Evolutionary conservation across 176 grass and related monocot genomes (phyloP).

Genomic region (Saccharum officinarum): DNA sequence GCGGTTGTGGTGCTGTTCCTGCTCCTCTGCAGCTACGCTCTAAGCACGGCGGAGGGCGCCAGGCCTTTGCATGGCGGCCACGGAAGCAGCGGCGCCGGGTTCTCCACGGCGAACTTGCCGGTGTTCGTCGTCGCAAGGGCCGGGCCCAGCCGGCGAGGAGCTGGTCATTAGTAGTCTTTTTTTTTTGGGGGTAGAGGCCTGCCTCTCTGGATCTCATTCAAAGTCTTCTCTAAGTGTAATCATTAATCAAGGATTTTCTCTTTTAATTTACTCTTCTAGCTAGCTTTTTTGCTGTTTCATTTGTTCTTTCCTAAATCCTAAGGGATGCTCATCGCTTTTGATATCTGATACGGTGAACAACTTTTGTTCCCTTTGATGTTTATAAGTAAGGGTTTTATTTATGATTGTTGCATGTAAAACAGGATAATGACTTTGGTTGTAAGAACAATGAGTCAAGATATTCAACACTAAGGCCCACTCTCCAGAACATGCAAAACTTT

Average conservation of each 20-base stretch:
- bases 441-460: not conserved
- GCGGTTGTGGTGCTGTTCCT: conserved; percentile 16
- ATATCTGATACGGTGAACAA: not conserved
- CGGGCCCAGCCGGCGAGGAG: conserved; percentile 54
- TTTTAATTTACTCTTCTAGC: not conserved
- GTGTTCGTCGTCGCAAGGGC: conserved; percentile 51
- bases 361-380: not conserved
- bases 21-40: conserved; percentile 46
- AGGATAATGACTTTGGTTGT: not conserved
- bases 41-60: conserved; percentile 40
- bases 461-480: not conserved
- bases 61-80: conserved; percentile 45
- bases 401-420: not conserved
- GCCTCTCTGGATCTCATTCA: not conserved
- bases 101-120: conserved; percentile 18
- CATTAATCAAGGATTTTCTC: not conserved
- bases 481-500: not conserved
- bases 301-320: conserved; percentile 36
- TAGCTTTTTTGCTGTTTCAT: conserved; percentile 1
- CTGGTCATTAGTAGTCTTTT: conserved; percentile 46
- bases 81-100: not conserved
- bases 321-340: not conserved
- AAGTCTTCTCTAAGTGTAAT: not conserved
- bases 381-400: not conserved
- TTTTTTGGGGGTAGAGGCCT: not conserved